phyloP scores from a whole-genome alignment of 768 basidiomycete genomes.

The Galerina sulciceps region DNA sequence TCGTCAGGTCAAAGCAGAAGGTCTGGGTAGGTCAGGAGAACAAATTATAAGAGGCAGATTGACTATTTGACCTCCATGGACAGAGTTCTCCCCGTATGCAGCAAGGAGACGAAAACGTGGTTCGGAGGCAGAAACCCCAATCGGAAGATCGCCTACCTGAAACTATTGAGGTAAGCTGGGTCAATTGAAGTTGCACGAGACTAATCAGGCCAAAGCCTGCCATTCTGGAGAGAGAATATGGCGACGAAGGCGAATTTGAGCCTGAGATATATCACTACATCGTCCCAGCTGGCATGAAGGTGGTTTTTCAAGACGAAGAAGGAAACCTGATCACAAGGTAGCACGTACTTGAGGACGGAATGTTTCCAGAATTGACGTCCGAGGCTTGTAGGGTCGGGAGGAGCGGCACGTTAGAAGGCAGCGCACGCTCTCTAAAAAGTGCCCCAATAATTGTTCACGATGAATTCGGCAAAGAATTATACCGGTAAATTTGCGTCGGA shows the following conservation, averaged over 20 bases:
- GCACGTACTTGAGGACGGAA: background rate
- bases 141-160: background rate
- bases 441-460: conserved; percentile 64
- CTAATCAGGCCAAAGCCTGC: conserved; percentile 13
- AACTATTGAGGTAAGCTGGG: conserved; percentile 20
- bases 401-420: conserved; percentile 8
- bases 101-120: conserved; percentile 8
- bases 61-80: background rate
- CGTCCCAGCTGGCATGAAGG: conserved; percentile 65
- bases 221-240: conserved; percentile 29
- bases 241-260: conserved; percentile 31
- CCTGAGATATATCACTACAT: conserved; percentile 55
- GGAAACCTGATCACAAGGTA: conserved; percentile 71
- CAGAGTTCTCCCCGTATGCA: background rate
- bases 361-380: background rate
- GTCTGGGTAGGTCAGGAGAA: background rate
- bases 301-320: conserved; percentile 69
- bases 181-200: background rate
- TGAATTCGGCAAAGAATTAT: conserved; percentile 59
- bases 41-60: background rate
- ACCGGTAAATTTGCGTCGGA: conserved; percentile 41
- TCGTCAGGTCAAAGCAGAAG: background rate
- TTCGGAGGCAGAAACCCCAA: conserved; percentile 8
- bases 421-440: conserved; percentile 18
- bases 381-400: conserved; percentile 22